Base-by-base conservation (phyloP, 1,139 yeast genomes). In the Eremothecium cymbalariae region DNA sequence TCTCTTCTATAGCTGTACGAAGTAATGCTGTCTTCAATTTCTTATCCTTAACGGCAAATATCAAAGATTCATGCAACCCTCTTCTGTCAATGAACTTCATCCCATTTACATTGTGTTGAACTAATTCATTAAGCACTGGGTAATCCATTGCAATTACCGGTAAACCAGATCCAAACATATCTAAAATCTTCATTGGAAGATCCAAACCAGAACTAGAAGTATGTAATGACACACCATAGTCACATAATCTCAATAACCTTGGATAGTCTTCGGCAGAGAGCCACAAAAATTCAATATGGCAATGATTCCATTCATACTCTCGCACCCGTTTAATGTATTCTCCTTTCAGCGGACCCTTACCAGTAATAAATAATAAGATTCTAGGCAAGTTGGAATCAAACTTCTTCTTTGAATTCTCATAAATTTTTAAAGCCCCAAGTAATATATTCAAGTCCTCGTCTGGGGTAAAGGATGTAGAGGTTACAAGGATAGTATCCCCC, bases 171-270 rank as follows among this genome's bases (percentile, higher is more conserved):
- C 98, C 98, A 65, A 88, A 88, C 71, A 90, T 78, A 53, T 90
- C 99, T 6, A 90, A 80, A 26, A 90, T 83, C 57, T 93, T 93
- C 99, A 93, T 93, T 1, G 99, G 99, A 39, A 93, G 65, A 53
- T 93, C 99, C 41, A 84, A 68, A 0, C 99, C 98, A 36, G 94
- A 81, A 24, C 94, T 82, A 0, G 97, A 86, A 4, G 80, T 73
- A 57, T 93, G 99, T 39, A 93, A 64, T 0, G 97, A 90, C 1
- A 93, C 70, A 4, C 96, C 97, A 21, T 88, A 53, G 53, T 90
- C 96, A 4, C 95, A 94, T 6, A 75, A 62, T 3, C 80, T 78
- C 23, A 93, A 57, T 2, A 90, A 62, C 32, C 65, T 58, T 0
- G 96, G 96, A 53, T 93, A 93, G 43, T 85, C 90, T 39, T 78